Base-by-base conservation (phyloP, 139 green algal genomes). In the Chlorella sp. region DNA sequence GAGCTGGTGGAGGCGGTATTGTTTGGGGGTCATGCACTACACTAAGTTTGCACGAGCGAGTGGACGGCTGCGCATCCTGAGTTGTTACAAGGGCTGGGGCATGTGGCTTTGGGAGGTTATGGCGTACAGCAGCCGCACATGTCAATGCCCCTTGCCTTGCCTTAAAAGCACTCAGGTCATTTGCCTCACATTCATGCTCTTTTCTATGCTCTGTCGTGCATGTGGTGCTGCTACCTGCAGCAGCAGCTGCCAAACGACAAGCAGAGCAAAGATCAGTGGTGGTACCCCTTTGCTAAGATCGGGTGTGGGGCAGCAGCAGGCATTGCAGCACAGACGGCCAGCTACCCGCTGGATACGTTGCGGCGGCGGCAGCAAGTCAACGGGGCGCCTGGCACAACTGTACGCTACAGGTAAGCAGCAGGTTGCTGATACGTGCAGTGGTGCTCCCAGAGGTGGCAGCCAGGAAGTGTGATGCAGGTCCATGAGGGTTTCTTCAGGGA, bases 321-420 rank as follows among this genome's bases (percentile, higher is more conserved):
- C n/a, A 72, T 87, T 10, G 70, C 81, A 2, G 87, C 85, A 2
- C 86, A 90, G 69, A 77, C 70, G 1, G 61, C 81, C 30, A 80
- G 77, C 50, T 92, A 89, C 71, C 87, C 87, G 0, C 35, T 90
- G 22, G 87, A 92, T 74, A 90, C 85, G 5, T 69, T 92, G 49
- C 70, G 87, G 24, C 76, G 87, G 35, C 78, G 85, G n/a, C 80
- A 88, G 82, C 85, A 92, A 67, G 59, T 91, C 27, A 84, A 79
- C 32, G 81, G 74, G n/a, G n/a, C n/a, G n/a, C n/a, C n/a, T n/a
- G n/a, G n/a, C n/a, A n/a, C n/a, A n/a, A n/a, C n/a, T n/a, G n/a
- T n/a, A n/a, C n/a, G n/a, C n/a, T n/a, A n/a, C n/a, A n/a, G n/a
- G n/a, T n/a, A n/a, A n/a, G n/a, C n/a, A n/a, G n/a, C n/a, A n/a